A percentile compares a stretch with the other conserved stretches of the same genome.
Conservation (phyloP, 306 rosid genomes). For the Vigna radiata region DNA sequence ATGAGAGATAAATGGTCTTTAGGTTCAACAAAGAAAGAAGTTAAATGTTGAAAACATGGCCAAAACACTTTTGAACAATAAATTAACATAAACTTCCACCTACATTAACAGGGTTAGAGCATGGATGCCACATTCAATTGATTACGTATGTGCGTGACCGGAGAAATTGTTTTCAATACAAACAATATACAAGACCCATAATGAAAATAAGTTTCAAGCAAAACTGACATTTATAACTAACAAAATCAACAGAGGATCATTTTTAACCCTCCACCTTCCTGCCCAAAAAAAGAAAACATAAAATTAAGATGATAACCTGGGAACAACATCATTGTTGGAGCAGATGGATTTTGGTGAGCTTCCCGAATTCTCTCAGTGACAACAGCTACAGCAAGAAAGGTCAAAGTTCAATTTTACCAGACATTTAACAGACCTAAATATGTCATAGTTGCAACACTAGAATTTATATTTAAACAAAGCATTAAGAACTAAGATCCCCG, state of each 20-base stretch:
- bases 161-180: constrained; percentile 14
- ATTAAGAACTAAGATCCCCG: constrained; percentile 17
- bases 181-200: constrained; percentile 5
- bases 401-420: constrained; percentile 32
- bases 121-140: neutral
- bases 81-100: constrained; percentile 2
- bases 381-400: constrained; percentile 59
- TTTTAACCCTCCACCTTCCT: neutral
- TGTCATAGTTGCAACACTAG: constrained; percentile 6
- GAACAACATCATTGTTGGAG: constrained; percentile 90
- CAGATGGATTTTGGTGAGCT: constrained; percentile 66
- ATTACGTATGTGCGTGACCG: neutral
- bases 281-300: neutral
- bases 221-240: neutral
- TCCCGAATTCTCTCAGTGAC: constrained; percentile 83
- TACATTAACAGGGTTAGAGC: neutral
- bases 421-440: constrained; percentile 21
- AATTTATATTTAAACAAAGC: constrained; percentile 32
- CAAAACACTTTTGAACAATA: constrained; percentile 12
- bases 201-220: constrained; percentile 27
- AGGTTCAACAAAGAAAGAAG: neutral
- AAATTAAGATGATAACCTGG: constrained; percentile 69
- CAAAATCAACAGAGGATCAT: constrained; percentile 14
- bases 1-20: constrained; percentile 3
- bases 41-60: constrained; percentile 17